Base-by-base conservation (phyloP, 345 rosid genomes). In the Aquilaria sinensis region DNA sequence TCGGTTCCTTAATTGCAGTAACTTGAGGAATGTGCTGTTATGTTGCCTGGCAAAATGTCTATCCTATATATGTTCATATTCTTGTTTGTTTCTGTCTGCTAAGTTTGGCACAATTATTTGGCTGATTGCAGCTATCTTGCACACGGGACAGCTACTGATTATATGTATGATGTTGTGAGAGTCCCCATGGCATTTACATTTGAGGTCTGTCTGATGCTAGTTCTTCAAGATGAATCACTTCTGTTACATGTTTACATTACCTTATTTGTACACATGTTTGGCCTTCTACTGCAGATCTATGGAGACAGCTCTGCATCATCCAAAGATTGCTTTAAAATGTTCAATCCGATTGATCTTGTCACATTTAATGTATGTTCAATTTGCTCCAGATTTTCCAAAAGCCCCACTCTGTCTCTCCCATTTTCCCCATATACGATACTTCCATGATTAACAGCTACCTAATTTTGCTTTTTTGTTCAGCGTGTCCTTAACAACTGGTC, bases 151-250 rank as follows among this genome's bases (percentile, higher is more conserved):
- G 96, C 97, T 57, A 91, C 99, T 11, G 99, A 95, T 77, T 95
- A 83, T 81, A 91, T 95, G 83, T 89, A 84, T 47, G 96, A 91
- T 30, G 70, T 91, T 69, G 83, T 77, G 13, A 85, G 72, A 78
- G 90, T 81, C 63, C 99, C 99, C 30, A 86, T 91, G 97, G 89
- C 97, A 63, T 95, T 91, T 79, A 91, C 97, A 77, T 95, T 95
- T 59, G 99, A 94, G 99, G 99, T 91, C 60, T 72, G 84, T 73
- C 48, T 63, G 55, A 65, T 74, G 63, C 31, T 12, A 70, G 33
- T 57, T 53, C 57, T 51, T 65, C 68, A 59, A n/a, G 32, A 10
- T 0, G 1, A 68, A 31, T 31, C 56, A 0, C 32, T 69, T 34
- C 23, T 31, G 31, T 52, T 30, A 50, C 53, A 47, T 50, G 8